phyloP scores from a whole-genome alignment of 768 basidiomycete species.

The Macrocybe gigantea region DNA sequence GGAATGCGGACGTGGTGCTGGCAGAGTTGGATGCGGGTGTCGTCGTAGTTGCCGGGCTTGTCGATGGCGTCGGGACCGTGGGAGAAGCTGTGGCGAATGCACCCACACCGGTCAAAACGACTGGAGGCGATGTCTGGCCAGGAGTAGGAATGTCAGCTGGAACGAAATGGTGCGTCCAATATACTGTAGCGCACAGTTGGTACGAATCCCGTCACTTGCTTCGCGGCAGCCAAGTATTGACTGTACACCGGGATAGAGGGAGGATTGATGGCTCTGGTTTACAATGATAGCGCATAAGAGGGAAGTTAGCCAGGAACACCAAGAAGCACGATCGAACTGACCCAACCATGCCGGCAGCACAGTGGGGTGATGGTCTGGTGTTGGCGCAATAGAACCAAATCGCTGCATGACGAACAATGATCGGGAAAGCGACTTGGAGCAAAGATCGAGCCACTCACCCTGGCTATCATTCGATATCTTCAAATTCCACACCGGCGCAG shows the following conservation, averaged over 20 bases:
- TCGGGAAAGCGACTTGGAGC: not conserved
- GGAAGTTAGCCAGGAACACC: too few relatives aligned
- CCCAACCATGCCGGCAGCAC: constrained; percentile 35
- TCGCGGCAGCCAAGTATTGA: constrained; percentile 21
- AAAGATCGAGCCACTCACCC: constrained; percentile 14
- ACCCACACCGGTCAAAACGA: constrained; percentile 23
- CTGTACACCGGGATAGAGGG: constrained; percentile 19
- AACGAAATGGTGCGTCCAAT: not conserved
- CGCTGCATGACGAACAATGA: constrained; percentile 9
- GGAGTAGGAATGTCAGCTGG: not conserved
- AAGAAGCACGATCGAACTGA: constrained; percentile 10
- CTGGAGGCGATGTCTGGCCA: constrained; percentile 17
- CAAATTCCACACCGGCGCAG: constrained; percentile 25
- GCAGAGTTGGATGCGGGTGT: constrained; percentile 4
- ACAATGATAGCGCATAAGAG: too few relatives aligned
- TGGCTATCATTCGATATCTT: constrained; percentile 24
- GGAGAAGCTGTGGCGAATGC: constrained; percentile 26
- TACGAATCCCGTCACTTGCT: constrained; percentile 18
- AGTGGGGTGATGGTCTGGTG: constrained; percentile 29
- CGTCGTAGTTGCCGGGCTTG: constrained; percentile 2
- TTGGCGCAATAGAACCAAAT: constrained; percentile 35
- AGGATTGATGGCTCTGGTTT: constrained; percentile 29
- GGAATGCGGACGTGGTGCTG: not conserved
- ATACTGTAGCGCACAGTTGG: constrained; percentile 12
- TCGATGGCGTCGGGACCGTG: constrained; percentile 1